phyloP scores from a whole-genome alignment of 2,329 filamentous ascomycete genomes.

The Fusarium fracticaudum region DNA sequence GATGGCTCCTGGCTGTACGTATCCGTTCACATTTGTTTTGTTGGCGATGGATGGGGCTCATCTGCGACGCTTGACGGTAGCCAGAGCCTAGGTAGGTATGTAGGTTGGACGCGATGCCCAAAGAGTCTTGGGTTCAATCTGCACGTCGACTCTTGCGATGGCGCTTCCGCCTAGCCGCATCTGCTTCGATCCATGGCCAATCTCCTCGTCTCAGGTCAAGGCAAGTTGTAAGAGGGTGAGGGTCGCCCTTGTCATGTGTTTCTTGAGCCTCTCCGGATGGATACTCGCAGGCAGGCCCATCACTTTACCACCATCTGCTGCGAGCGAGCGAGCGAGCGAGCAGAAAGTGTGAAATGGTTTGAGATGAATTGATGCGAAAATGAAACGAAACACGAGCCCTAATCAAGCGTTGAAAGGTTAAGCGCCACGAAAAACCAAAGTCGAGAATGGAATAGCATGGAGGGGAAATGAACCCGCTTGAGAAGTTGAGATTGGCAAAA shows the following conservation, averaged over 20 bases:
- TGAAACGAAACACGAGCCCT: constrained; percentile 19
- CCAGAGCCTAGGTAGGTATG: background rate
- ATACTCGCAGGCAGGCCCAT: background rate
- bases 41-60: constrained; percentile 23
- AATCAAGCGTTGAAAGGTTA: background rate
- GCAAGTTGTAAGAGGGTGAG: constrained; percentile 27
- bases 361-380: background rate
- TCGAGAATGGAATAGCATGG: constrained; percentile 15
- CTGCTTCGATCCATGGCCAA: constrained; percentile 38
- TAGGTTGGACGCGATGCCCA: constrained; percentile 23
- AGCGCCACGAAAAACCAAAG: constrained; percentile 6
- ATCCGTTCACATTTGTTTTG: constrained; percentile 8
- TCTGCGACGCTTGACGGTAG: constrained; percentile 6
- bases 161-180: constrained; percentile 41
- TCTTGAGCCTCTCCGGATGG: constrained; percentile 10
- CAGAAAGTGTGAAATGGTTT: background rate
- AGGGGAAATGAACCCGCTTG: background rate
- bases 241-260: constrained; percentile 23
- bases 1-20: background rate
- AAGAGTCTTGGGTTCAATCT: constrained; percentile 31
- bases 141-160: constrained; percentile 34
- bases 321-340: constrained; percentile 1
- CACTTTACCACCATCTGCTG: constrained; percentile 8
- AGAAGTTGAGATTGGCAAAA: constrained; percentile 7
- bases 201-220: constrained; percentile 37